Percentiles rank a stretch among this genome's conserved stretches.
Conservation (phyloP, 2,329 filamentous ascomycete genomes). For the Diaporthe ampelina region DNA sequence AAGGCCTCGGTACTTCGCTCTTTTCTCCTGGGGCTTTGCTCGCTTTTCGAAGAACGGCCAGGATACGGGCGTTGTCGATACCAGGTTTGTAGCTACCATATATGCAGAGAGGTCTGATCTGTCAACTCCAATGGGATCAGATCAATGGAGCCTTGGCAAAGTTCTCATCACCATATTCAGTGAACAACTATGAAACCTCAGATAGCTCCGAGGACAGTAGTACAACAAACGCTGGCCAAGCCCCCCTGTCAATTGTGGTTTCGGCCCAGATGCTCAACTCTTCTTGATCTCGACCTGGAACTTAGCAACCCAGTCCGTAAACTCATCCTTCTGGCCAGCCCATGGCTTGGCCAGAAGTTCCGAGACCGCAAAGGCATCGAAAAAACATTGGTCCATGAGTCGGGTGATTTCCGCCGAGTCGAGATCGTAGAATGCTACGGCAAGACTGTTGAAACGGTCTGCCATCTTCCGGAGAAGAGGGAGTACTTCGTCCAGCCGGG, state of each 20-base stretch:
- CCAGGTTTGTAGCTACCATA: background rate
- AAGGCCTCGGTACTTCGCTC: background rate
- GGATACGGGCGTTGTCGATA: background rate
- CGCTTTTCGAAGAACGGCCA: background rate
- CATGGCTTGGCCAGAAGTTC: conserved; percentile 72
- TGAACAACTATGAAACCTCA: background rate
- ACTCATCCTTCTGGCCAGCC: conserved; percentile 79
- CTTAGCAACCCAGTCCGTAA: conserved; percentile 79
- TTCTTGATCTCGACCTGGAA: conserved; percentile 68
- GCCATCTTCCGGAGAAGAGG: conserved; percentile 71
- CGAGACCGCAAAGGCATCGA: conserved; percentile 69
- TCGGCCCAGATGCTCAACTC: conserved; percentile 40
- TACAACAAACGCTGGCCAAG: too few relatives aligned
- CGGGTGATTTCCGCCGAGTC: conserved; percentile 70
- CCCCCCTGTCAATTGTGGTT: background rate
- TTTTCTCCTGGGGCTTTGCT: too few relatives aligned
- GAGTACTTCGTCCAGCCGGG: conserved; percentile 69
- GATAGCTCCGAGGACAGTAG: background rate
- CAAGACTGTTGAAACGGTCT: conserved; percentile 78
- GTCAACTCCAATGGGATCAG: too few relatives aligned
- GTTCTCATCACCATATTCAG: background rate
- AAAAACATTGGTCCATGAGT: conserved; percentile 71
- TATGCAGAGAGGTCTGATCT: background rate
- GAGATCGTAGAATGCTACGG: conserved; percentile 79
- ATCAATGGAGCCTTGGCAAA: background rate